These are phyloP conservation scores for Mayamaea pseudoterrestris DNA, from an alignment of 108 stramenopile genomes.

Conservation along the genomic window DNA sequence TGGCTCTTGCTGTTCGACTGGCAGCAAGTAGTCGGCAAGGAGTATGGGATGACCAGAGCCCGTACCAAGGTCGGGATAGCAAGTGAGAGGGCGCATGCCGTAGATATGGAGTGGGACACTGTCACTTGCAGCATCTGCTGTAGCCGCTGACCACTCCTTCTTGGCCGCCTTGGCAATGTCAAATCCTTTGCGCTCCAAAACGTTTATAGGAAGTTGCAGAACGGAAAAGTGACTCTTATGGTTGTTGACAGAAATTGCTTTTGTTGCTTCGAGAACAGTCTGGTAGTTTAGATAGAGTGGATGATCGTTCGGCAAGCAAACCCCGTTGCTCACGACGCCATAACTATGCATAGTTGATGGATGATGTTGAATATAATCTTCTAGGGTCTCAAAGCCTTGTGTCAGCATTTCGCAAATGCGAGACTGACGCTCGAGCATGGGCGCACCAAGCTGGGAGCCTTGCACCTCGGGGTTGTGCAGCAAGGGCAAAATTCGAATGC, in stretches of 20 bases:
- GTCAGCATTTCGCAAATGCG: constrained; percentile 40
- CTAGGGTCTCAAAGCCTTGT: constrained; percentile 44
- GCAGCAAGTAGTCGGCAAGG: constrained; percentile 42
- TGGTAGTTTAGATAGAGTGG: constrained; percentile 47
- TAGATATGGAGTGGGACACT: constrained; percentile 12
- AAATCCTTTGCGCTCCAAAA: constrained; percentile 63
- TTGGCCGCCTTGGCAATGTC: constrained; percentile 37
- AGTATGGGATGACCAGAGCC: constrained; percentile 37
- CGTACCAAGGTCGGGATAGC: constrained; percentile 57
- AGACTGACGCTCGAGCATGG: constrained; percentile 22
- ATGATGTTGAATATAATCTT: constrained; percentile 27
- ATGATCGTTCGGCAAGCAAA: constrained; percentile 47
- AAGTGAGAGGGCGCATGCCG: constrained; percentile 66
- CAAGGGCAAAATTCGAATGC: constrained; percentile 12
- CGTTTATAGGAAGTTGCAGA: constrained; percentile 63
- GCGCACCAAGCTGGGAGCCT: constrained; percentile 4
- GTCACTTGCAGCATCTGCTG: constrained; percentile 7
- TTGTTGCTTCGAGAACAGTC: constrained; percentile 24
- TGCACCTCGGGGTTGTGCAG: constrained; percentile 64
- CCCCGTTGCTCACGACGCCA: constrained; percentile 70
- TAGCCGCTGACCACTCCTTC: constrained; percentile 16
- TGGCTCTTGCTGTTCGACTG: constrained; percentile 10
- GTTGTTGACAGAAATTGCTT: no score
- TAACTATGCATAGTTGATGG: constrained; percentile 27
- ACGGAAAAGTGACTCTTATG: constrained; percentile 46